Evolutionary conservation across 108 stramenopile genomes (phyloP).

Genomic region (Stephanodiscus minutulus): DNA sequence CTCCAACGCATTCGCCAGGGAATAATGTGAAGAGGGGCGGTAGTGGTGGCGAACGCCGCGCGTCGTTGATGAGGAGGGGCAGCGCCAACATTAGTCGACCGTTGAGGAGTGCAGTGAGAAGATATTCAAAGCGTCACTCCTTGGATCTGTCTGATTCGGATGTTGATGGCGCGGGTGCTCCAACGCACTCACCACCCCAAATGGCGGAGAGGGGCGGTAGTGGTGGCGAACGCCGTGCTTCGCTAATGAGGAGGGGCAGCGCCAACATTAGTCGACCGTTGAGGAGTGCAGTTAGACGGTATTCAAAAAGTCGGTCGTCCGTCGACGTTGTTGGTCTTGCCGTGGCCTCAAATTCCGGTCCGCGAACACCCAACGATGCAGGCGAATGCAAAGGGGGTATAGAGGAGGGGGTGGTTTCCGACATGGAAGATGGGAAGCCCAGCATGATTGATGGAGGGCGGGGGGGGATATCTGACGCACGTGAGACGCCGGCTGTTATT

Average conservation of each 20-base stretch:
- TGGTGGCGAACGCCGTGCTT: not conserved
- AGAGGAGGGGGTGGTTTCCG: not conserved
- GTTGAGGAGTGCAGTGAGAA: not conserved
- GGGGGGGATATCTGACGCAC: no score
- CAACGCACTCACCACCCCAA: not conserved
- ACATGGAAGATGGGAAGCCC: not conserved
- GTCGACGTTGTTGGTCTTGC: not conserved
- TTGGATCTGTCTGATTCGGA: not conserved
- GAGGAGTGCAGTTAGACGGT: not conserved
- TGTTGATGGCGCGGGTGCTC: not conserved
- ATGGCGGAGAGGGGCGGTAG: not conserved
- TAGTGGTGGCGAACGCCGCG: not conserved
- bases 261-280: no score
- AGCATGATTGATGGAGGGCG: no score
- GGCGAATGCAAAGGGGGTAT: not conserved
- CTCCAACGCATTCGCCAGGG: not conserved
- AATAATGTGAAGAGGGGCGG: not conserved
- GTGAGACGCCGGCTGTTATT: no score
- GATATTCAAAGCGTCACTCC: not conserved
- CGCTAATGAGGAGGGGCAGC: no score
- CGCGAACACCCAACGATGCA: not conserved
- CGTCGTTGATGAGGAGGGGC: no score
- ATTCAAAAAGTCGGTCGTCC: not conserved
- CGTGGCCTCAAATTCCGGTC: not conserved
- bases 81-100: not conserved